Base-by-base conservation (phyloP, 139 green algal species). In the Zygnema circumcarinatum region DNA sequence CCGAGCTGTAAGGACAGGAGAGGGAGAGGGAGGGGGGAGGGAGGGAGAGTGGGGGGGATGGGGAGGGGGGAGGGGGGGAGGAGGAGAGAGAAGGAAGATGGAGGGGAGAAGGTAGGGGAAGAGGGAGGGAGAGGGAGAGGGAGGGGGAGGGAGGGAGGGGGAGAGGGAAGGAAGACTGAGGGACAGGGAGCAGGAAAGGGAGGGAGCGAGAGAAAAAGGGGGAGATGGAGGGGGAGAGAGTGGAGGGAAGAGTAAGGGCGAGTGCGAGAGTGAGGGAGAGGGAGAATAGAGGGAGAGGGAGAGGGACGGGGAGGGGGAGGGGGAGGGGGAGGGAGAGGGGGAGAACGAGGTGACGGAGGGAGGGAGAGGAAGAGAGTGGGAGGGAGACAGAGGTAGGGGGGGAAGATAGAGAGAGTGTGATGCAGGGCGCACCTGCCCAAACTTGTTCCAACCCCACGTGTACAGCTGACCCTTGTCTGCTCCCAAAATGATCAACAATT, bases 401-500 rank as follows among this genome's bases (percentile, higher is more conserved):
- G 3, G 69, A 78, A 78, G 69, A 62, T 16, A 20, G 16, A 78
- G 11, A 78, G 11, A 78, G 25, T 72, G 25, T 72, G 54, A 29
- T 29, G 25, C 54, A 39, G 69, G 7, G 35, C 79, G 3, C 3
- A 85, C 39, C 79, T 85, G 79, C 3, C 79, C 79, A 79, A 62
- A 85, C 22, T 38, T 78, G 79, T 85, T 85, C 79, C 79, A 85
- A 20, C 79, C 79, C 79, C 79, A 85, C 7, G 52, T 20, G 36
- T 40, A 85, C 22, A 85, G 3, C 16, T 38, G 38, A 11, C 79
- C 79, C 22, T 35, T 38, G 73, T 38, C 79, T 85, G 41, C 39
- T 3, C 3, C 3, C 52, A 83, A 83, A 78, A 62, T 7, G 47
- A 62, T 16, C 7, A 78, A 78, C 7, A 72, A 72, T 35, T 35